A percentile compares a stretch with the other conserved stretches of the same genome.
phyloP scores from a whole-genome alignment of 208 protist species.

The Entamoeba nuttalli region DNA sequence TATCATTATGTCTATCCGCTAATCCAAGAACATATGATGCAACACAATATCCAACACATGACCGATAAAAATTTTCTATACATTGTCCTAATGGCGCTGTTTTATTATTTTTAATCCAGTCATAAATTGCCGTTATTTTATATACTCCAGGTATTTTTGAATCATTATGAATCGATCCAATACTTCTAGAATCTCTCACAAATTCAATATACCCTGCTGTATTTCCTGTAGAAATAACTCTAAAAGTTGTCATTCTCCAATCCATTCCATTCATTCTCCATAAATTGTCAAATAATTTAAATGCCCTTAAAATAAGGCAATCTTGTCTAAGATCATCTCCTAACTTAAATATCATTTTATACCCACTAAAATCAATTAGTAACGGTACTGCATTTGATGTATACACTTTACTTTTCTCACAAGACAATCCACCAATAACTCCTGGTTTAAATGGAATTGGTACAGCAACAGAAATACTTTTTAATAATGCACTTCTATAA shows the following conservation, averaged over 20 bases:
- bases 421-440: neutral
- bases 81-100: neutral
- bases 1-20: slow-evolving; percentile 51
- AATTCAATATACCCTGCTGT: neutral
- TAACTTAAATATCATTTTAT: slow-evolving; percentile 5
- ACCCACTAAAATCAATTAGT: neutral
- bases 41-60: slow-evolving; percentile 67
- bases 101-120: neutral
- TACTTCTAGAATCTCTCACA: neutral
- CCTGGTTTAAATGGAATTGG: neutral
- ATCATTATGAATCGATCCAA: neutral
- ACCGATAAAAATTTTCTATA: neutral
- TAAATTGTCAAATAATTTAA: slow-evolving; percentile 39
- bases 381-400: neutral
- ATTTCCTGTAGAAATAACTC: neutral
- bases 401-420: neutral
- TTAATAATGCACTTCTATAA: neutral
- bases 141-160: neutral
- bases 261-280: slow-evolving; percentile 23
- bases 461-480: neutral
- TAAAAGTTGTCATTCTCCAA: neutral
- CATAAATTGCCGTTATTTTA: neutral
- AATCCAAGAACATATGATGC: slow-evolving; percentile 70
- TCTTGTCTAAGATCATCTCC: slow-evolving; percentile 54
- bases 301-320: slow-evolving; percentile 48